phyloP scores from a whole-genome alignment of 176 grass and related monocot genomes.

The Ampelocalamus luodianensis region DNA sequence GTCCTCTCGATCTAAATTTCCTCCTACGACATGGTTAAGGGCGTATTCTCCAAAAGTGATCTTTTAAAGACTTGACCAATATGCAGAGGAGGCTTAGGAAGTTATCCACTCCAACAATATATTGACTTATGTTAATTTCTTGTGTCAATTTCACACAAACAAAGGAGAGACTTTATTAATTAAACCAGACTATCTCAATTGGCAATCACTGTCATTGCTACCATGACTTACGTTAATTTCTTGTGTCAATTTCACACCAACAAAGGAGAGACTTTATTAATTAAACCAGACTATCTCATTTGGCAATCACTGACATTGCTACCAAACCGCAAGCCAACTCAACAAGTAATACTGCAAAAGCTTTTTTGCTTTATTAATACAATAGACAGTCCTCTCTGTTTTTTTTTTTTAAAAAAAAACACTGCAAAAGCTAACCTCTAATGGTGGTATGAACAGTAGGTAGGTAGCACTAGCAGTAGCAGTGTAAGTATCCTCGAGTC shows the following conservation, averaged over 20 bases:
- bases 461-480: not conserved
- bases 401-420: no score
- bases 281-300: no score
- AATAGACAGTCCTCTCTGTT: no score
- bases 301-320: no score
- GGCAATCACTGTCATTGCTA: not conserved
- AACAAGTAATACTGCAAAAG: not conserved
- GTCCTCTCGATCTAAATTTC: not conserved
- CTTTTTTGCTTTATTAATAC: no score
- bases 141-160: slow-evolving; percentile 34
- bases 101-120: slow-evolving; percentile 15
- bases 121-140: not conserved
- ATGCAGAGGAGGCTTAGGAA: not conserved
- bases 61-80: slow-evolving; percentile 23
- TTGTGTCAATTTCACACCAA: no score
- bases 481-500: not conserved
- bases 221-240: no score
- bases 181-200: not conserved
- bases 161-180: not conserved
- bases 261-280: no score
- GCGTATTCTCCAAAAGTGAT: slow-evolving; percentile 24
- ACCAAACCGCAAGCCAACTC: not conserved
- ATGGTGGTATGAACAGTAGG: not conserved
- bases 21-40: not conserved
- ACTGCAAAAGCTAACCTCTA: not conserved